Evolutionary conservation across 805 yeast species (phyloP).

Genomic region (Candida schatavii): DNA sequence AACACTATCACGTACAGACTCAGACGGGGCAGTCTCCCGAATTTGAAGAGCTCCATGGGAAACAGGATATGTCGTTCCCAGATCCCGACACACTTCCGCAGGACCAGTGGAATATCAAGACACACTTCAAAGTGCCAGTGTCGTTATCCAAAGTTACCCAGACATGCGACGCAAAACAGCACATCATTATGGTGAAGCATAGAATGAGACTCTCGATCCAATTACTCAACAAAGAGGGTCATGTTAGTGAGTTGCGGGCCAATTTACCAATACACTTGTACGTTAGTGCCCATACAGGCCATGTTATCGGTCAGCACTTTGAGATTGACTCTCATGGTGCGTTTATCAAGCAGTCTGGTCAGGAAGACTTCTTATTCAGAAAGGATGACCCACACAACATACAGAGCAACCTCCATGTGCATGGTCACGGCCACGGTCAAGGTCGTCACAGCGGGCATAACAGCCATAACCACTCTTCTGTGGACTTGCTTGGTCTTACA

Average conservation of each 20-base stretch:
- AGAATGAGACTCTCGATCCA: conserved; percentile 43
- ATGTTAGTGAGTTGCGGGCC: conserved; percentile 49
- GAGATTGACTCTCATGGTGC: conserved; percentile 29
- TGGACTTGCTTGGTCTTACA: not conserved
- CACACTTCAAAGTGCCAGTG: conserved; percentile 39
- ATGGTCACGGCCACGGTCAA: conserved; percentile 7
- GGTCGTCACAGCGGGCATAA: not conserved
- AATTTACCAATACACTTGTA: conserved; percentile 47
- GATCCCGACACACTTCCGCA: conserved; percentile 15
- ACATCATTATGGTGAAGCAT: conserved; percentile 45
- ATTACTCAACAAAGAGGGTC: conserved; percentile 48
- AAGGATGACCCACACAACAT: conserved; percentile 15
- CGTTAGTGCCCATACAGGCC: conserved; percentile 38
- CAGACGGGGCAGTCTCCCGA: conserved; percentile 40
- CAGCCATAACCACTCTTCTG: not conserved
- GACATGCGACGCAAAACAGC: conserved; percentile 38
- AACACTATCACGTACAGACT: conserved; percentile 31
- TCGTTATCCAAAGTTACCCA: conserved; percentile 41
- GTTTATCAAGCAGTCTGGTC: conserved; percentile 17
- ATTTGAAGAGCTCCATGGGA: conserved; percentile 30
- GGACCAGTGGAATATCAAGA: conserved; percentile 48
- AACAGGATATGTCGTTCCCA: conserved; percentile 22
- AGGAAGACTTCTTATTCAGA: conserved; percentile 30
- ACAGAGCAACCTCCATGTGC: conserved; percentile 3
- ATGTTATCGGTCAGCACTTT: conserved; percentile 31